A percentile compares a stretch with the other conserved stretches of the same genome.
Evolutionary conservation across 441 rosid genomes (phyloP).

Genomic region (Pelargonium exstipulatum): DNA sequence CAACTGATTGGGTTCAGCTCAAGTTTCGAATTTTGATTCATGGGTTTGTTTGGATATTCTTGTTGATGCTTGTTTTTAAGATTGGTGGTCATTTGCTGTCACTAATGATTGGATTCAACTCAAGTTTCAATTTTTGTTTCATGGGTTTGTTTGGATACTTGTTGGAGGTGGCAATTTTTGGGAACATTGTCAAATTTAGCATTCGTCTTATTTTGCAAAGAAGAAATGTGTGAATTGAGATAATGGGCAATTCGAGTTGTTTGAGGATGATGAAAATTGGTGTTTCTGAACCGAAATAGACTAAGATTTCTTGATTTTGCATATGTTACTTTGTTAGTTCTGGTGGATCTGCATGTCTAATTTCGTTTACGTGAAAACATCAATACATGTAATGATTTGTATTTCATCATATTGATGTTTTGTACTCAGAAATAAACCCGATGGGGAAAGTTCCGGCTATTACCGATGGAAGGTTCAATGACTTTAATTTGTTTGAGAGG

Average conservation of each 20-base stretch:
- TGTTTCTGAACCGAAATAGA: too few relatives aligned
- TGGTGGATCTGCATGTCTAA: background rate
- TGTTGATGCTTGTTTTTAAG: too few relatives aligned
- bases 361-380: background rate
- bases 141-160: background rate
- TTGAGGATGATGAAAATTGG: too few relatives aligned
- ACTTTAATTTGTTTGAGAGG: conserved; percentile 65
- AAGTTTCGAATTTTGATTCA: background rate
- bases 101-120: background rate
- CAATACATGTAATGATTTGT: background rate
- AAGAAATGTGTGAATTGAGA: background rate
- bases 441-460: conserved; percentile 65
- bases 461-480: conserved; percentile 72
- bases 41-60: background rate
- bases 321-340: too few relatives aligned
- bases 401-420: background rate
- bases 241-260: too few relatives aligned
- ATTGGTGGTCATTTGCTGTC: background rate
- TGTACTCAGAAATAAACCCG: conserved; percentile 63
- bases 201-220: background rate
- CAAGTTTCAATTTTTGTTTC: background rate
- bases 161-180: background rate
- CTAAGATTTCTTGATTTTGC: too few relatives aligned
- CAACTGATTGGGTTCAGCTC: background rate
- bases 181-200: background rate